These are phyloP conservation scores for Alternaria alternata DNA, from an alignment of 2,329 filamentous ascomycete genomes.

Conservation along the genomic window DNA sequence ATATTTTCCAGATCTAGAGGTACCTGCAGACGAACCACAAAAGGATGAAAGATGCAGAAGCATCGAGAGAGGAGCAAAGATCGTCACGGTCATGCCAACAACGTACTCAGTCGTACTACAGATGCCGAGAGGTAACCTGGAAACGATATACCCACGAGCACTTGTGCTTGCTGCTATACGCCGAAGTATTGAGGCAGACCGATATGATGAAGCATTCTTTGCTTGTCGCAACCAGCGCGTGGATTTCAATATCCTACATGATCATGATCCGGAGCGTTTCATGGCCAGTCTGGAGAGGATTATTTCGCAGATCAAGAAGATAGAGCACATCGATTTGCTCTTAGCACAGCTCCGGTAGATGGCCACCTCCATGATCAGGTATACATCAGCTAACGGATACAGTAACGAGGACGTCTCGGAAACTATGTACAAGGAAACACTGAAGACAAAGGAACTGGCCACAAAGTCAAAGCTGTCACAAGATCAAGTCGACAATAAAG, in stretches of 20 bases:
- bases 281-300: slow-evolving; percentile 78
- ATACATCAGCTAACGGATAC: slow-evolving; percentile 14
- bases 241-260: slow-evolving; percentile 96
- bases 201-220: slow-evolving; percentile 84
- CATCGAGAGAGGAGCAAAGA: slow-evolving; percentile 85
- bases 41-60: slow-evolving; percentile 90
- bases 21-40: slow-evolving; percentile 88
- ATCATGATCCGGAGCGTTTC: slow-evolving; percentile 89
- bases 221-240: slow-evolving; percentile 92
- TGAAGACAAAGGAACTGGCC: slow-evolving; percentile 53
- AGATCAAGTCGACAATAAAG: slow-evolving; percentile 63
- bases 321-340: slow-evolving; percentile 88
- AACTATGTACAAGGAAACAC: slow-evolving; percentile 92
- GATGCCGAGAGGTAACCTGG: slow-evolving; percentile 94
- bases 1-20: slow-evolving; percentile 70
- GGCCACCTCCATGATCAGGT: not conserved
- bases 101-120: slow-evolving; percentile 87
- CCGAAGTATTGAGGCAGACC: slow-evolving; percentile 76
- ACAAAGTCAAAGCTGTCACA: slow-evolving; percentile 30
- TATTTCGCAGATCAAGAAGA: slow-evolving; percentile 81
- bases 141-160: slow-evolving; percentile 92
- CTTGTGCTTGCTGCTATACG: slow-evolving; percentile 92
- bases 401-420: slow-evolving; percentile 90
- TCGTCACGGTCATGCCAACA: slow-evolving; percentile 89
- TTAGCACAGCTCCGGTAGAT: slow-evolving; percentile 80